Conservation (phyloP, 805 yeast species). For the Huiozyma naganishii region DNA sequence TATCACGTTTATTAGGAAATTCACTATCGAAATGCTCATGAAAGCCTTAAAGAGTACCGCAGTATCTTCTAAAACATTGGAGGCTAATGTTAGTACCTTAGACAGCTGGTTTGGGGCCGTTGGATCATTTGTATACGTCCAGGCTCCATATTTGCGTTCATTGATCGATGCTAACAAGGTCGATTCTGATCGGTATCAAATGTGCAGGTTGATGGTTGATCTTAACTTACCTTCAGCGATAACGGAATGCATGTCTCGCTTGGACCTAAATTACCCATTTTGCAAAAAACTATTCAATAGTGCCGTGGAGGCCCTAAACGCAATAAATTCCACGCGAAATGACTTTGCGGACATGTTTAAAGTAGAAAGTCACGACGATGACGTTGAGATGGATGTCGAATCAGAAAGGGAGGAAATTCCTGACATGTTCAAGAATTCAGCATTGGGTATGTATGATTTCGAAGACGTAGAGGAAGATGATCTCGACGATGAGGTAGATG, state of each 20-base stretch:
- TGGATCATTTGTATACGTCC: conserved; percentile 20
- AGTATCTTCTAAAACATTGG: conserved; percentile 14
- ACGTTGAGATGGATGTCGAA: conserved; percentile 47
- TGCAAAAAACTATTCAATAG: conserved; percentile 49
- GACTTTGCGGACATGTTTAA: conserved; percentile 49
- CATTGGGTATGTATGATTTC: conserved; percentile 88
- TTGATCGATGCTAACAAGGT: conserved; percentile 38
- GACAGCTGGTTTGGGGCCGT: conserved; percentile 25
- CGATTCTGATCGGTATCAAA: conserved; percentile 49
- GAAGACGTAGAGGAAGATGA: conserved; percentile 59
- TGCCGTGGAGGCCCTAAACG: conserved; percentile 48
- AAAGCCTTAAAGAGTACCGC: conserved; percentile 49
- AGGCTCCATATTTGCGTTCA: conserved; percentile 29
- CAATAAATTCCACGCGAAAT: conserved; percentile 45
- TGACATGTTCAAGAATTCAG: conserved; percentile 75
- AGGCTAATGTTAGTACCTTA: conserved; percentile 20
- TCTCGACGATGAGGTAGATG: conserved; percentile 40
- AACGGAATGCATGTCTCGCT: conserved; percentile 46
- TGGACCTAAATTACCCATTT: conserved; percentile 68
- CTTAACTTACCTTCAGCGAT: conserved; percentile 49
- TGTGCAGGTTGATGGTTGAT: conserved; percentile 60
- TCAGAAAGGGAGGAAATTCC: conserved; percentile 63
- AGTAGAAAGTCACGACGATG: conserved; percentile 48
- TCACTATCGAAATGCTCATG: conserved; percentile 56
- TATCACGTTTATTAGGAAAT: conserved; percentile 61